A percentile compares a stretch with the other conserved stretches of the same genome.
These are phyloP conservation scores for Trichoderma citrinoviride DNA, from an alignment of 2,329 filamentous ascomycete genomes.

Conservation along the genomic window DNA sequence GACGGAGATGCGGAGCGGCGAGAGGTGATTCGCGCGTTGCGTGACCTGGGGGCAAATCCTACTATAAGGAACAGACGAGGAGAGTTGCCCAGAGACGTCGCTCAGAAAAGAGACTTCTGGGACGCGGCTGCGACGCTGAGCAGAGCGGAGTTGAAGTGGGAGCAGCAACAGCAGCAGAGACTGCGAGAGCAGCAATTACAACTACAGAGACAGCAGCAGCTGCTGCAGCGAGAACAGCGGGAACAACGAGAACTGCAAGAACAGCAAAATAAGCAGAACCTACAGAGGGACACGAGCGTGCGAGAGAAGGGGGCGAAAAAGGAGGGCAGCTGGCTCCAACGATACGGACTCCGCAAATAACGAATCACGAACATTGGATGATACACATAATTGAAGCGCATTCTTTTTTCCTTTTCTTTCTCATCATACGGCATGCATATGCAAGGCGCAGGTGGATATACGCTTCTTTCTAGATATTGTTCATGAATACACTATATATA, in stretches of 20 bases:
- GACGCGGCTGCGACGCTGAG: constrained; percentile 35
- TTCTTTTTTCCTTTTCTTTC: background rate
- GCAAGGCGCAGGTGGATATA: background rate
- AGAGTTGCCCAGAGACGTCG: constrained; percentile 33
- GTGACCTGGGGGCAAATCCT: constrained; percentile 34
- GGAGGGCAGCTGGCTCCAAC: constrained; percentile 11
- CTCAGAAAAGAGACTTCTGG: constrained; percentile 35
- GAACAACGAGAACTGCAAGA: constrained; percentile 31
- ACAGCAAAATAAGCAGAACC: background rate
- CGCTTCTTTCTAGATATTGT: background rate
- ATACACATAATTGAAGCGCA: background rate
- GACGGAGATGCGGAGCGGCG: constrained; percentile 34
- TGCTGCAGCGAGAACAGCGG: constrained; percentile 25
- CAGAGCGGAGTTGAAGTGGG: constrained; percentile 36
- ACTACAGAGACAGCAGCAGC: background rate
- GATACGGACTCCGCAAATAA: constrained; percentile 11
- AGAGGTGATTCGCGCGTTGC: constrained; percentile 32
- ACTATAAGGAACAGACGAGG: constrained; percentile 30
- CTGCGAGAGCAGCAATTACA: background rate
- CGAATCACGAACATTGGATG: background rate
- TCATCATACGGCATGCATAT: background rate
- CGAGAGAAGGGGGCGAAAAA: constrained; percentile 8
- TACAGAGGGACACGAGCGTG: background rate
- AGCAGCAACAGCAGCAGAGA: constrained; percentile 31
- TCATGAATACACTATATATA: background rate